Evolutionary conservation across 192 early-diverging fungal species (phyloP).

Genomic region (Thamnidium elegans): DNA sequence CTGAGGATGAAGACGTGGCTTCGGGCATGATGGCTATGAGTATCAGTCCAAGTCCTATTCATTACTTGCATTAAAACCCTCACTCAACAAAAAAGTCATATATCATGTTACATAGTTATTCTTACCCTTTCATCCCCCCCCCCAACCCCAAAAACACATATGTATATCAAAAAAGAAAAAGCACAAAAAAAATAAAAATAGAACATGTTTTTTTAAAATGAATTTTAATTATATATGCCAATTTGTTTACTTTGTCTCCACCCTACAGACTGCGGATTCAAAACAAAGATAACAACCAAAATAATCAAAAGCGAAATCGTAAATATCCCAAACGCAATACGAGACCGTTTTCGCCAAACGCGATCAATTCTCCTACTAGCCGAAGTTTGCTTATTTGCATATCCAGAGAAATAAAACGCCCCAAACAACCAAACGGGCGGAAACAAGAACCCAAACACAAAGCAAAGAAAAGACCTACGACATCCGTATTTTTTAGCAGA

Average conservation of each 20-base stretch:
- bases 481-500: neutral
- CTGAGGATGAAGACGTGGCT: conserved; percentile 38
- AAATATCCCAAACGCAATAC: conserved; percentile 18
- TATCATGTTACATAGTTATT: neutral
- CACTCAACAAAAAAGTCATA: too few relatives aligned
- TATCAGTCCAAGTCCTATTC: conserved; percentile 51
- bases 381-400: conserved; percentile 5
- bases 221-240: too few relatives aligned
- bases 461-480: conserved; percentile 25
- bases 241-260: conserved; percentile 20
- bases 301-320: neutral
- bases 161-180: too few relatives aligned
- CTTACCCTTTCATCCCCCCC: conserved; percentile 1
- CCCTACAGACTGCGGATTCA: conserved; percentile 22
- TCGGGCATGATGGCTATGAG: conserved; percentile 54
- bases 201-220: too few relatives aligned
- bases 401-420: conserved; percentile 6
- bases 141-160: too few relatives aligned
- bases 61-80: conserved; percentile 14
- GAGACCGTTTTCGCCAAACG: conserved; percentile 18
- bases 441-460: conserved; percentile 26
- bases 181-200: too few relatives aligned
- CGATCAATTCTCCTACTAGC: conserved; percentile 15
- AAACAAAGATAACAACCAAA: conserved; percentile 7
- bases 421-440: conserved; percentile 30